Conservation (phyloP, 179 eudicot genomes). For the Carnegiea gigantea region DNA sequence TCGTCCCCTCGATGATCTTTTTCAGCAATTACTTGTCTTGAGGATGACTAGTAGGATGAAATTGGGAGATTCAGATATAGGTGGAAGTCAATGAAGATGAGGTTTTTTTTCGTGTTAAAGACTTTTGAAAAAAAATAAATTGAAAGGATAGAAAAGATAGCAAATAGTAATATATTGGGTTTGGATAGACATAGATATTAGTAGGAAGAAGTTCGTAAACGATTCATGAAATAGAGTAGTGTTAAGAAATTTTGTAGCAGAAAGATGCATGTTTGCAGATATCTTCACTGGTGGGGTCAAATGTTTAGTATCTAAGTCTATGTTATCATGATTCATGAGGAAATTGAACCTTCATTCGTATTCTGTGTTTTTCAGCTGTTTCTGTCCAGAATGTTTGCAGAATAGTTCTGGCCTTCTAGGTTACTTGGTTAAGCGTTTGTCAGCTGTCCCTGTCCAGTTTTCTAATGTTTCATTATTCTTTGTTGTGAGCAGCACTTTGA, state of each 20-base stretch:
- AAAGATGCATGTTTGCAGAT: not conserved
- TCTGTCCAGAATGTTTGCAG: too few relatives aligned
- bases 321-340: not conserved
- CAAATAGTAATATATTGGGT: not conserved
- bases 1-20: not conserved
- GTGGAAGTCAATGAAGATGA: too few relatives aligned
- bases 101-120: not conserved
- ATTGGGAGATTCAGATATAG: too few relatives aligned
- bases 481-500: conserved; percentile 67
- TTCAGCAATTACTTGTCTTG: not conserved
- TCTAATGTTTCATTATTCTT: not conserved
- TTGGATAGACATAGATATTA: not conserved
- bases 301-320: not conserved
- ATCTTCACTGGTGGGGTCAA: not conserved
- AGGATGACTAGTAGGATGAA: too few relatives aligned
- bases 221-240: not conserved
- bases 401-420: too few relatives aligned
- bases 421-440: not conserved
- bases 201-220: not conserved
- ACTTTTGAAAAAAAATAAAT: not conserved
- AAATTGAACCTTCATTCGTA: not conserved
- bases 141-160: not conserved
- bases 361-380: not conserved
- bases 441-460: not conserved
- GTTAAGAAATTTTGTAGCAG: too few relatives aligned